Percentiles rank a stretch among this genome's conserved stretches.
phyloP scores from a whole-genome alignment of 192 early-diverging fungal genomes.

The Coemansia sp. region DNA sequence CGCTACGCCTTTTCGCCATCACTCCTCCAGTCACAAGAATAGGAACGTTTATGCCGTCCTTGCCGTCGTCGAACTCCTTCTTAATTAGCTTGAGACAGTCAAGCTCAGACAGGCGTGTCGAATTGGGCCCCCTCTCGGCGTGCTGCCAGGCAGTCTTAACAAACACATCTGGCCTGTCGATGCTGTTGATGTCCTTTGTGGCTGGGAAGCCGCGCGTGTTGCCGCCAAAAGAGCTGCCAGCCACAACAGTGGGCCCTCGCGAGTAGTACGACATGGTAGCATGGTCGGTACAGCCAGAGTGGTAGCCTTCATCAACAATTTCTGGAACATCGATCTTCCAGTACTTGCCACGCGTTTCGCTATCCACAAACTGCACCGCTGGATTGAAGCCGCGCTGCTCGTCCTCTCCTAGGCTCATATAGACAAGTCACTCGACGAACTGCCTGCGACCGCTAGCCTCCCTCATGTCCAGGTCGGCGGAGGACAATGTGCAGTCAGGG shows the following conservation, averaged over 20 bases:
- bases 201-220: conserved; percentile 22
- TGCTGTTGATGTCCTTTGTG: not conserved
- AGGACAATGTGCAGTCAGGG: conserved; percentile 2
- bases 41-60: not conserved
- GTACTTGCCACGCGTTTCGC: not conserved
- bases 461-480: conserved; percentile 18
- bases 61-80: not conserved
- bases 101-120: not conserved
- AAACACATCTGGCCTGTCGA: conserved; percentile 9
- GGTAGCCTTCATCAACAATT: not conserved
- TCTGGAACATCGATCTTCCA: conserved; percentile 3
- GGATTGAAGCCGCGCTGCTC: conserved; percentile 13
- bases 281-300: not conserved
- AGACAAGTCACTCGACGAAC: conserved; percentile 18
- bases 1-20: not conserved
- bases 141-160: conserved; percentile 19
- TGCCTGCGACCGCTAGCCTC: not conserved
- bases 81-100: not conserved
- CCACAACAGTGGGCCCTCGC: conserved; percentile 2
- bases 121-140: not conserved
- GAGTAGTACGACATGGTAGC: not conserved
- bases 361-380: not conserved
- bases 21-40: conserved; percentile 9
- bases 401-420: not conserved
- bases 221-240: conserved; percentile 6